Percentiles rank a stretch among this genome's conserved stretches.
These are phyloP conservation scores for Oemleria cerasiformis DNA, from an alignment of 306 rosid species.

Conservation along the genomic window DNA sequence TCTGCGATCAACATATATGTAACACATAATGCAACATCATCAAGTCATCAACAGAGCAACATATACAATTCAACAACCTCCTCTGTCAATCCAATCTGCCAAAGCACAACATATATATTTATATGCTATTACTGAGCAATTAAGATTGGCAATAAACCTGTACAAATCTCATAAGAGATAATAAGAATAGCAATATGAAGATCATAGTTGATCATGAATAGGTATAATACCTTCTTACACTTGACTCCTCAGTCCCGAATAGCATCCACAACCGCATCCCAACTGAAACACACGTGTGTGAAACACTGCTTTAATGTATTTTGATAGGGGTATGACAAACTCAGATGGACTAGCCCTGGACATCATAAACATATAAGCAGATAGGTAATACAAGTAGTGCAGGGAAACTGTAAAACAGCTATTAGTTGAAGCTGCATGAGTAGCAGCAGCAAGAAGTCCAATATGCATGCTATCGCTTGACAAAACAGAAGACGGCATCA, in stretches of 20 bases:
- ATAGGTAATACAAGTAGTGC: constrained; percentile 7
- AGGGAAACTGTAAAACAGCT: too few species aligned
- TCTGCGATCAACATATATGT: too few species aligned
- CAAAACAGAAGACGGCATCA: too few species aligned
- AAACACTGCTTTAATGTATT: constrained; percentile 81
- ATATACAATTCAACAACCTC: too few species aligned
- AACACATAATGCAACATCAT: too few species aligned
- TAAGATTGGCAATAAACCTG: constrained; percentile 1
- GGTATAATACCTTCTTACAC: constrained; percentile 69
- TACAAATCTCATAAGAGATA: neutral
- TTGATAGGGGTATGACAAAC: constrained; percentile 75
- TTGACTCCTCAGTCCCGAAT: constrained; percentile 86
- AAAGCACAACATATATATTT: too few species aligned
- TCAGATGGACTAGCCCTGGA: constrained; percentile 93
- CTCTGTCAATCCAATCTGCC: too few species aligned
- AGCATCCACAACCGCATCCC: constrained; percentile 95
- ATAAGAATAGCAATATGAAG: neutral
- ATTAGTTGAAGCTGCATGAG: too few species aligned
- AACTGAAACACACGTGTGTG: constrained; percentile 85
- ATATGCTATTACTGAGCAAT: neutral
- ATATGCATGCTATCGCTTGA: too few species aligned
- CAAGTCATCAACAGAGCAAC: too few species aligned
- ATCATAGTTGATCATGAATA: neutral
- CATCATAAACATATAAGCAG: constrained; percentile 17
- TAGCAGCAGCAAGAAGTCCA: too few species aligned